A percentile compares a stretch with the other conserved stretches of the same genome.
These are phyloP conservation scores for Hyaloscypha variabilis DNA, from an alignment of 495 filamentous ascomycete genomes.

Conservation along the genomic window DNA sequence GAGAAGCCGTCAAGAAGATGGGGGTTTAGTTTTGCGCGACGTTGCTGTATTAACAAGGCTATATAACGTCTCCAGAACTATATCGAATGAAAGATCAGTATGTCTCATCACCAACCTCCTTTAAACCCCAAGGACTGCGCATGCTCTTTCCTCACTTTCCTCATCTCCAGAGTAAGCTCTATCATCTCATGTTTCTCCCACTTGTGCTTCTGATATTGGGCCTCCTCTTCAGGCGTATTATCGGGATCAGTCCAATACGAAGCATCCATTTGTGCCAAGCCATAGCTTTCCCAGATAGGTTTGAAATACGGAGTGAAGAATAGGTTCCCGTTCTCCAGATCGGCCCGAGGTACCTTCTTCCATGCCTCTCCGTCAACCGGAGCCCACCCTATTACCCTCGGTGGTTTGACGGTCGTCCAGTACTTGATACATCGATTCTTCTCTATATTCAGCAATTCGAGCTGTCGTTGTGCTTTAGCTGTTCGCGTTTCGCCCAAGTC, in stretches of 20 bases:
- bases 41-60: no score
- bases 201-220: not conserved
- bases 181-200: not conserved
- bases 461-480: conserved; percentile 6
- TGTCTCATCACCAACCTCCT: not conserved
- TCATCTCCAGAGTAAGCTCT: conserved; percentile 5
- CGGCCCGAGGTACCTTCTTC: conserved; percentile 9
- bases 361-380: conserved; percentile 2
- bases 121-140: conserved; percentile 1
- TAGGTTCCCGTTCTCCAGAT: conserved; percentile 8
- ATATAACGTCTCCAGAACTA: no score
- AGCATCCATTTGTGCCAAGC: not conserved
- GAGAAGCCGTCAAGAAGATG: no score
- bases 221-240: conserved; percentile 2
- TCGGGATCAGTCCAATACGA: conserved; percentile 6
- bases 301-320: conserved; percentile 2
- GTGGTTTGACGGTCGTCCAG: conserved; percentile 11
- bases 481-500: conserved; percentile 7
- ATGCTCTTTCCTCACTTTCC: conserved; percentile 7
- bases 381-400: not conserved
- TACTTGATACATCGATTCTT: conserved; percentile 10
- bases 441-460: conserved; percentile 3
- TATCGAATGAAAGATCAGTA: no score
- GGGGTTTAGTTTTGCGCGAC: no score
- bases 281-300: not conserved